Conservation (phyloP, 306 rosid species). For the Corylus heterophylla region DNA sequence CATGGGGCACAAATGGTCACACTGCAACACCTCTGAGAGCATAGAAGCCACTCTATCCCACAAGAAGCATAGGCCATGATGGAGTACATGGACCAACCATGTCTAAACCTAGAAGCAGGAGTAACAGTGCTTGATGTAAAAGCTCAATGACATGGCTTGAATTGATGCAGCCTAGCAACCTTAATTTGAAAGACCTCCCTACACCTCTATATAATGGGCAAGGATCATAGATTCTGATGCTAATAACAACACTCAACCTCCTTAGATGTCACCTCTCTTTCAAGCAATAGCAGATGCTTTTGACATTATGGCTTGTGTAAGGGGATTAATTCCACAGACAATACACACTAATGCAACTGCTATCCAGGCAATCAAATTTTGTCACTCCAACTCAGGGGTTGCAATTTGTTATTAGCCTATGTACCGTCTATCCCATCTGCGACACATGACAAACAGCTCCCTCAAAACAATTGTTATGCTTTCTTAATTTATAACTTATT, state of each 20-base stretch:
- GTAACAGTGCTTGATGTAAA: background rate
- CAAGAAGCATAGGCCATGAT: background rate
- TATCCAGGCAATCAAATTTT: background rate
- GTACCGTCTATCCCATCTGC: background rate
- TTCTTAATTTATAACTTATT: background rate
- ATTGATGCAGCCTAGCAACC: background rate
- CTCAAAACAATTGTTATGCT: background rate
- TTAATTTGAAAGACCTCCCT: background rate
- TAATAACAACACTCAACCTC: background rate
- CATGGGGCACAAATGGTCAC: background rate
- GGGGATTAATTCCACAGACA: background rate
- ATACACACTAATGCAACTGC: background rate
- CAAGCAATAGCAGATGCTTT: background rate
- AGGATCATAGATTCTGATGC: background rate
- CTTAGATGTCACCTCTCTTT: background rate
- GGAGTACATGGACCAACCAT: background rate
- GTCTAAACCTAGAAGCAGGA: background rate
- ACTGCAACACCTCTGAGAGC: background rate
- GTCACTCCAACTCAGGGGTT: background rate
- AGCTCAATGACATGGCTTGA: background rate
- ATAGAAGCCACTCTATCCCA: background rate
- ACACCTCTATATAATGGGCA: background rate
- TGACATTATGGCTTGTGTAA: background rate
- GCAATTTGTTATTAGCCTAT: background rate
- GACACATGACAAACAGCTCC: background rate